phyloP scores from a whole-genome alignment of 768 basidiomycete species.

The Mycena olivaceomarginata region DNA sequence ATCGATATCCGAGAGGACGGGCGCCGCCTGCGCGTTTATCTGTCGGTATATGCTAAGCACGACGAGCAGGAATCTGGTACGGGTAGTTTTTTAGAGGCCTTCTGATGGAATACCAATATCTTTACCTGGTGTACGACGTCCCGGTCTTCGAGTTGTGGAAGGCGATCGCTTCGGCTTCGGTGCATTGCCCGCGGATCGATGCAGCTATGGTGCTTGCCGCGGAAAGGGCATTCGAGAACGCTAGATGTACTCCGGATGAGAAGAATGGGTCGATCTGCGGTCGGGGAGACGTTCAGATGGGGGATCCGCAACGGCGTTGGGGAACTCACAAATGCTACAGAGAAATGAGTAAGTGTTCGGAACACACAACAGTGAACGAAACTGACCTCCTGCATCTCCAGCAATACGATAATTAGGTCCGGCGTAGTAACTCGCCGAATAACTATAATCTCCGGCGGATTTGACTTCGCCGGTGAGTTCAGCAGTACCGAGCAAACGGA shows the following conservation, averaged over 20 bases:
- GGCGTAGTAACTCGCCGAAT: too few relatives aligned
- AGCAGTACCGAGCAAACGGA: too few relatives aligned
- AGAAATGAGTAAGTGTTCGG: background rate
- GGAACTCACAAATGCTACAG: too few relatives aligned
- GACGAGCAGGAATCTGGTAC: constrained; percentile 64
- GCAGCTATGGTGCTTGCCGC: constrained; percentile 60
- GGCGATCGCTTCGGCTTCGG: constrained; percentile 51
- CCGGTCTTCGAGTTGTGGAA: constrained; percentile 57
- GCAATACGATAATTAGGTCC: too few relatives aligned
- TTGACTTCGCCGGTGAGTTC: too few relatives aligned
- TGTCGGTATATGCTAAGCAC: constrained; percentile 70
- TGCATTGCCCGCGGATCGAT: constrained; percentile 55
- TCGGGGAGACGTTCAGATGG: too few relatives aligned
- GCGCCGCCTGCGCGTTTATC: constrained; percentile 61
- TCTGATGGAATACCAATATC: too few relatives aligned
- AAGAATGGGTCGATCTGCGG: constrained; percentile 31
- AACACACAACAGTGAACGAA: background rate
- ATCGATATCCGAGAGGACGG: constrained; percentile 63
- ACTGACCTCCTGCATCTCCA: too few relatives aligned
- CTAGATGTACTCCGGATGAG: constrained; percentile 28
- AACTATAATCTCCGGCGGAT: too few relatives aligned
- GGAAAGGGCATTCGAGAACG: constrained; percentile 54
- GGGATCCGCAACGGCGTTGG: too few relatives aligned
- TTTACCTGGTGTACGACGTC: constrained; percentile 58
- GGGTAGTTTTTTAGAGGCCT: background rate